Conservation (phyloP, 208 protist species). For the Leishmania major region DNA sequence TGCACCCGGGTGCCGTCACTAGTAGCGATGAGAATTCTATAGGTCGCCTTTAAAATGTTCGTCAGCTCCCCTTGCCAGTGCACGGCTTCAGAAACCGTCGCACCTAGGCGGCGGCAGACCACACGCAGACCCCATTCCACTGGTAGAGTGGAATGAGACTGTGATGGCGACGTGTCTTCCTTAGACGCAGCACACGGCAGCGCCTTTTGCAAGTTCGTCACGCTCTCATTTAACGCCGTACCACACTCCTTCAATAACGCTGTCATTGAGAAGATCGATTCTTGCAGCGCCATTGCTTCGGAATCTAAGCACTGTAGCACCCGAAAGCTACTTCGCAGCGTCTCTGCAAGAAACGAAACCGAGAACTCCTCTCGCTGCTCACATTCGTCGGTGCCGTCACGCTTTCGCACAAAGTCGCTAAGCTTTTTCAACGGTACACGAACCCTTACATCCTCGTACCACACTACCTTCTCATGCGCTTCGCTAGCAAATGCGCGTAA, state of each 20-base stretch:
- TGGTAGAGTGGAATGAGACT: background rate
- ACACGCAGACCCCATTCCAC: background rate
- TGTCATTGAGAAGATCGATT: background rate
- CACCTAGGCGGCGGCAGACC: background rate
- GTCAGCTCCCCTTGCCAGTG: background rate
- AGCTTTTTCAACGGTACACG: too few species aligned
- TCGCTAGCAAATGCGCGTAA: too few species aligned
- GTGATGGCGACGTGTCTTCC: background rate
- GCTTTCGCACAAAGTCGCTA: too few species aligned
- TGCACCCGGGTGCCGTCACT: background rate
- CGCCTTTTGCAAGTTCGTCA: background rate
- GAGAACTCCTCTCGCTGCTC: too few species aligned
- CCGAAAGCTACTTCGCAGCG: too few species aligned
- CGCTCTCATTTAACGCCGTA: background rate
- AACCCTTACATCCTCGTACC: too few species aligned
- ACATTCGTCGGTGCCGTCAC: too few species aligned
- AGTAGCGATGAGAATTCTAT: background rate
- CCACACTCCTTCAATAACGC: background rate
- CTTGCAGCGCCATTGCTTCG: too few species aligned
- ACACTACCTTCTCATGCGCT: too few species aligned
- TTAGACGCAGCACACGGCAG: background rate
- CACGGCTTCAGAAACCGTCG: background rate
- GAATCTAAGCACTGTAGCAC: too few species aligned
- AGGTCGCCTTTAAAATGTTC: background rate
- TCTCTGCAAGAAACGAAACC: too few species aligned